Conservation (phyloP, 1,139 yeast genomes). For the Fermentozyma sake region DNA sequence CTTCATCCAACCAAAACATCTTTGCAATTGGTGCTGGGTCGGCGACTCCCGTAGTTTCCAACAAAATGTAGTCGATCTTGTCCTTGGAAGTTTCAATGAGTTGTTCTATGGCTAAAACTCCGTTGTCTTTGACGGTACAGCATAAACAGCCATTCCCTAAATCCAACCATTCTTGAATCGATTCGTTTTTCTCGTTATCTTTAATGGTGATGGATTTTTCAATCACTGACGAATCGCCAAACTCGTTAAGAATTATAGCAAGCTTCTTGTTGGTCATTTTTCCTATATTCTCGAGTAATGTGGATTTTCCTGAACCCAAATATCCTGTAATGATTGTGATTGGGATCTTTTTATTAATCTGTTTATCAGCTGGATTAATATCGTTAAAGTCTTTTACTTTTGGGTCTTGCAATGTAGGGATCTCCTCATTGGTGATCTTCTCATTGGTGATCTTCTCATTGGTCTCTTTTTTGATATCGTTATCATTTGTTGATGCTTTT, state of each 20-base stretch:
- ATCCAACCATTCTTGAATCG: constrained; percentile 92
- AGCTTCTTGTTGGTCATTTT: constrained; percentile 62
- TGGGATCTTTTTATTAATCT: constrained; percentile 63
- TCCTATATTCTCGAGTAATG: constrained; percentile 73
- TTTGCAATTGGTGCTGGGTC: constrained; percentile 96
- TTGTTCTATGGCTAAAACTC: constrained; percentile 90
- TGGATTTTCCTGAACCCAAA: constrained; percentile 91
- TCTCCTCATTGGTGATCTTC: no score
- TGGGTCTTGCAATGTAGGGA: no score
- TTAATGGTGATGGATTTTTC: constrained; percentile 82
- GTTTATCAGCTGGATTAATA: constrained; percentile 1
- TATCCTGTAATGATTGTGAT: constrained; percentile 92
- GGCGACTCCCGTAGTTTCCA: constrained; percentile 97
- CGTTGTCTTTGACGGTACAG: constrained; percentile 92
- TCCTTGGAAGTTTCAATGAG: constrained; percentile 69
- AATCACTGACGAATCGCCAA: constrained; percentile 84
- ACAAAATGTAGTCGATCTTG: constrained; percentile 77
- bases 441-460: no score
- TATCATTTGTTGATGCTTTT: no score
- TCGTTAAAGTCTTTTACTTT: constrained; percentile 1
- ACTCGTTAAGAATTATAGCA: constrained; percentile 89
- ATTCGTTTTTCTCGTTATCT: constrained; percentile 46
- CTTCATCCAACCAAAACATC: constrained; percentile 97
- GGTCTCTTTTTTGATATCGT: no score
- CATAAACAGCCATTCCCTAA: constrained; percentile 95